Base-by-base conservation (phyloP, 768 basidiomycete species). In the Sutorius australiensis region DNA sequence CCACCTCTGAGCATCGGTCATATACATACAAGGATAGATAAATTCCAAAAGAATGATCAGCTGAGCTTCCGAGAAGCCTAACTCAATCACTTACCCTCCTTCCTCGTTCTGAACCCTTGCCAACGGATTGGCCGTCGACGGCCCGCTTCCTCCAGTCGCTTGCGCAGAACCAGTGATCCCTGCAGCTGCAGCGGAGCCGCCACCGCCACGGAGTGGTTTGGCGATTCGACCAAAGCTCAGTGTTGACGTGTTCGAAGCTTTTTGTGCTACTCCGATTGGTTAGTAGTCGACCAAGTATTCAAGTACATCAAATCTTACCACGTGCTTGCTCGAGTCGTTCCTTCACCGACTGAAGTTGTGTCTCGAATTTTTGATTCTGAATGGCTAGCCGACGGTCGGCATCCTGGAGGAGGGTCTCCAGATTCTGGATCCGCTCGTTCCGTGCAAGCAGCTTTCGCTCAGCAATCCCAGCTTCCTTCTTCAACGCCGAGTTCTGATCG, bases 381-480 rank as follows among this genome's bases (percentile, higher is more conserved):
- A 88, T 72, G n/a, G 87, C 86, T 56, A 98, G 75, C 62, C 94
- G 83, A 41, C 92, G 87, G 74, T 98, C 94, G 40, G 95, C 92
- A 61, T 95, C 93, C 64, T 93, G 93, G 28, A 98, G 78, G 34
- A 97, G 74, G 3, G 87, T 84, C 71, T 99, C 97, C 57, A 99
- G 79, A 72, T 93, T 95, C 75, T 94, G 89, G 74, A 99, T 98
- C 61, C 97, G 87, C 71, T 98, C 97, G 66, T 98, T 98, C 51
- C 97, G 86, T 34, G 95, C 93, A 61, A 97, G 80, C 27, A 99
- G 75, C 73, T 98, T 98, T 63, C 95, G 88, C 72, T 99, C 97
- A 50, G 95, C 92, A 60, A 95, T 90, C 19, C 92, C 93, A 31
- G 93, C 89, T 72, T 98, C 97, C 74, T 95, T 98, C 82, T 98